A percentile compares a stretch with the other conserved stretches of the same genome.
These are phyloP conservation scores for Dipodascopsis uninucleata DNA, from an alignment of 805 yeast species.

Conservation along the genomic window DNA sequence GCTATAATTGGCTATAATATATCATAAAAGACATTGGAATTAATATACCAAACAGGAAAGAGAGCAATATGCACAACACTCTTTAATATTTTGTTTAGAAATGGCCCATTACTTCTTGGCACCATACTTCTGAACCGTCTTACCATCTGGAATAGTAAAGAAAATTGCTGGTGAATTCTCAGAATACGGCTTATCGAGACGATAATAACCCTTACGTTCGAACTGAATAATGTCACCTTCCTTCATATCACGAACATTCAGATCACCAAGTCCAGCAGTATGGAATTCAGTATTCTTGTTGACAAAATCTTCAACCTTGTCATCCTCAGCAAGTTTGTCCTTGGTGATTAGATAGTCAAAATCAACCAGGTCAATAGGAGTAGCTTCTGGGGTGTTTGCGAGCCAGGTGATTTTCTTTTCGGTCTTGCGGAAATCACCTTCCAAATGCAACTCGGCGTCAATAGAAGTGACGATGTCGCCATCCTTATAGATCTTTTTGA, in stretches of 20 bases:
- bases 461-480: slow-evolving; percentile 56
- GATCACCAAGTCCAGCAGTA: slow-evolving; percentile 71
- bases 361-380: slow-evolving; percentile 75
- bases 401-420: slow-evolving; percentile 94
- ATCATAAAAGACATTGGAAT: too few relatives aligned
- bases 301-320: slow-evolving; percentile 85
- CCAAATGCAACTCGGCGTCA: slow-evolving; percentile 78
- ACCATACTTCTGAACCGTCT: slow-evolving; percentile 71
- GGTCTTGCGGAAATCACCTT: slow-evolving; percentile 96
- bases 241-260: slow-evolving; percentile 70
- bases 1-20: too few relatives aligned
- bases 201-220: slow-evolving; percentile 94
- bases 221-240: slow-evolving; percentile 88
- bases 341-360: slow-evolving; percentile 93
- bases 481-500: slow-evolving; percentile 64
- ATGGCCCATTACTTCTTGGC: slow-evolving; percentile 48
- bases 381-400: slow-evolving; percentile 71
- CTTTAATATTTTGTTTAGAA: background rate
- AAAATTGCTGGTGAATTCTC: slow-evolving; percentile 67
- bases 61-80: background rate
- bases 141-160: slow-evolving; percentile 96
- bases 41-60: background rate
- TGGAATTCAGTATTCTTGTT: slow-evolving; percentile 86
- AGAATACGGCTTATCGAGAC: slow-evolving; percentile 58
- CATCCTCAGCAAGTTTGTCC: slow-evolving; percentile 92